Evolutionary conservation across 2,329 filamentous ascomycete species (phyloP).

Genomic region (Penicillium sclerotiorum): DNA sequence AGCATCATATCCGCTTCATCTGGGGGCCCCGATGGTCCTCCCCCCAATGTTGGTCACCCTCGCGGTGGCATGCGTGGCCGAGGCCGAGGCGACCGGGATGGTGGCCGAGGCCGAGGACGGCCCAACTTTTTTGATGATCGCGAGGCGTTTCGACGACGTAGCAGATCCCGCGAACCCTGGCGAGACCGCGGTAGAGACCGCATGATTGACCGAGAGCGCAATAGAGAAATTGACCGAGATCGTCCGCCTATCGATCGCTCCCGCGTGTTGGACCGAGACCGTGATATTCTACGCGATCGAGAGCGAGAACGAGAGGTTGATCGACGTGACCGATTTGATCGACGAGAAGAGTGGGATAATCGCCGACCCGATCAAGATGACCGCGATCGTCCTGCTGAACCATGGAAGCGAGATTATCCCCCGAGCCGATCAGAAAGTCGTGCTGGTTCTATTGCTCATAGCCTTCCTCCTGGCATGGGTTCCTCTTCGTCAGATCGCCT

Average conservation of each 20-base stretch:
- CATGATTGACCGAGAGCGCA: slow-evolving; percentile 40
- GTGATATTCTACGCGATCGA: slow-evolving; percentile 14
- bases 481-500: slow-evolving; percentile 25
- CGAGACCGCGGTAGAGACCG: slow-evolving; percentile 40
- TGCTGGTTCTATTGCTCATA: slow-evolving; percentile 27
- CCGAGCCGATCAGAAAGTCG: slow-evolving; percentile 36
- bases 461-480: slow-evolving; percentile 16
- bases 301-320: slow-evolving; percentile 37
- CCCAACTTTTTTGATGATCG: slow-evolving; percentile 44
- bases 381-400: slow-evolving; percentile 34
- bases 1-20: slow-evolving; percentile 43
- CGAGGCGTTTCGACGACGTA: slow-evolving; percentile 46
- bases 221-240: slow-evolving; percentile 35
- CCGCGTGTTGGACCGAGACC: slow-evolving; percentile 35
- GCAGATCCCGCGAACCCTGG: slow-evolving; percentile 48
- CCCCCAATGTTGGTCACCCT: slow-evolving; percentile 33
- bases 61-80: slow-evolving; percentile 46
- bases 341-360: slow-evolving; percentile 32
- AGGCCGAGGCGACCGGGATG: slow-evolving; percentile 47
- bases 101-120: slow-evolving; percentile 47
- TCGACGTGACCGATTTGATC: slow-evolving; percentile 38
- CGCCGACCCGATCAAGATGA: slow-evolving; percentile 31
- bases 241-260: slow-evolving; percentile 20
- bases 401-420: slow-evolving; percentile 45
- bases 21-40: slow-evolving; percentile 39